Evolutionary conservation across 257 asterid species (phyloP), one percentile per base, ranked within the genome.

Genomic region (Solanum medicagineum): DNA sequence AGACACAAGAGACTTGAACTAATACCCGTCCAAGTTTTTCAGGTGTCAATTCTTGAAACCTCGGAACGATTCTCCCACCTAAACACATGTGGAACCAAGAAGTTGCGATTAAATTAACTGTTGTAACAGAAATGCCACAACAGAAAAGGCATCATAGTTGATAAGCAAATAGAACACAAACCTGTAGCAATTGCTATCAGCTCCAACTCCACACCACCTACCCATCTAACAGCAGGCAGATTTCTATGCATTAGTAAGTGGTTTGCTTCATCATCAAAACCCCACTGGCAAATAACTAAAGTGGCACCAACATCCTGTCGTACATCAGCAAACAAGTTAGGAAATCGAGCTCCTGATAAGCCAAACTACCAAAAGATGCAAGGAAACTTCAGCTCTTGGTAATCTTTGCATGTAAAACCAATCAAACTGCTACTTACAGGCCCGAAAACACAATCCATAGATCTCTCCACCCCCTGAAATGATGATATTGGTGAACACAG

Each of bases 11-110:
- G 24, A 80, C 47, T 40, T 24, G 68, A 66, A 84, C 55, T 42
- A 84, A 83, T 89, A 96, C 99, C 88, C 17, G 87, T 87, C 99
- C 98, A 81, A 94, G 90, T 88, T 96, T 94, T 85, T 94, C 97
- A 47, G 97, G 87, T 12, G 96, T 92, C 91, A 96, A 89, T 86
- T 96, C 98, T 86, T 93, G 99, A 89, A 96, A 94, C 90, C 98
- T 93, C 57, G 98, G 99, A 86, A 96, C 98, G 88, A 96, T 96
- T 92, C 99, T 91, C 87, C 98, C 99, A 86, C 99, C 99, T 96
- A 74, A 17, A 68, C 63, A 88, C 32, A 86, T 57, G 49, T 86
- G 84, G 42, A 44, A 84, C 26, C 60, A 75, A n/a, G 83, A 36
- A 81, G 68, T 19, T 47, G 53, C 20, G 29, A 84, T 53, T 42